Base-by-base conservation (phyloP, 1,139 yeast genomes). In the Zygoascus hellenicus region DNA sequence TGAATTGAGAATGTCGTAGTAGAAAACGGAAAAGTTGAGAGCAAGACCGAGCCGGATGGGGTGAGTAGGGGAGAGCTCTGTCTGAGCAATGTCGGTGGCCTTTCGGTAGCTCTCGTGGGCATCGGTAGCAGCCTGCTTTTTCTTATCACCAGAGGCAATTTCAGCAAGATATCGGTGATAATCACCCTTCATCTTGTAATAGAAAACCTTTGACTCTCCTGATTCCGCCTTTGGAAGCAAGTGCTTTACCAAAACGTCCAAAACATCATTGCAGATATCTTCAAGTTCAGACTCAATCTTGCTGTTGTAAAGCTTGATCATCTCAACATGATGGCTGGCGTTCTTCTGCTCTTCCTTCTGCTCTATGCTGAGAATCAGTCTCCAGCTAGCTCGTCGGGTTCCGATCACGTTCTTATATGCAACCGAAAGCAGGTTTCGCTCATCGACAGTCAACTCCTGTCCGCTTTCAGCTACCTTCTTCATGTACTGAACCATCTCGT, bases 111-210 rank as follows among this genome's bases (percentile, higher is more conserved):
- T 94, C 70, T 89, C 96, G 66, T 89, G 84, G 47, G 97, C 92
- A 61, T 86, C 81, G 62, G 86, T 87, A 51, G 97, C 95, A 56
- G 97, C 96, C 60, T 81, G 92, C 70, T 88, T 89, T 70, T 97
- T 87, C 75, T 86, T 87, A 62, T 89, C 96, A 59, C 89, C 82
- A 58, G 84, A 76, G 58, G 97, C 95, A 66, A 92, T 90, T 75
- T 92, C 98, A 55, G 98, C 98, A 72, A 92, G 80, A 72, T 92
- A 92, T 77, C 98, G 95, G 78, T 90, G 96, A 79, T 92, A 92
- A 71, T 92, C 98, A 76, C 98, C 98, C 80, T 92, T 90, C 97
- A 92, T 90, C 81, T 92, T 92, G 76, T 88, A 90, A 80, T 92
- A 92, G 72, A 92, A 92, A 51, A 92, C 98, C 79, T 90, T 90